Conservation (phyloP, 2,329 filamentous ascomycete genomes). For the Macrophomina pseudophaseolina region DNA sequence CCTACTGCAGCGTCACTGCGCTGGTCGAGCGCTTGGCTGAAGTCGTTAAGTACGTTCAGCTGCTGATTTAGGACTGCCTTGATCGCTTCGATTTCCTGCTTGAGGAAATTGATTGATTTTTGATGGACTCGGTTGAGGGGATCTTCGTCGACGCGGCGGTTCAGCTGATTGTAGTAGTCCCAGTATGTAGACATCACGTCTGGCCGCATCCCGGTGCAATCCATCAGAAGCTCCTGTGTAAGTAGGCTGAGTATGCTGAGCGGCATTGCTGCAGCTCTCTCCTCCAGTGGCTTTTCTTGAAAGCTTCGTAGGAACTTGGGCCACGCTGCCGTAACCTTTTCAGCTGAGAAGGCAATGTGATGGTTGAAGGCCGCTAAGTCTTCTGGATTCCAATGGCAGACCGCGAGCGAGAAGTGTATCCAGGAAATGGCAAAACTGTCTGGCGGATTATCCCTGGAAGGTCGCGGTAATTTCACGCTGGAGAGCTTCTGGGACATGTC, state of each 20-base stretch:
- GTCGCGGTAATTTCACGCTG: not conserved
- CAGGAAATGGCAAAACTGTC: conserved; percentile 15
- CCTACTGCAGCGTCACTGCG: not conserved
- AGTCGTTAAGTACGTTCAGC: conserved; percentile 14
- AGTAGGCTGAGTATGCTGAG: not conserved
- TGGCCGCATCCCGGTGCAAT: not conserved
- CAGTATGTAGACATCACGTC: conserved; percentile 6
- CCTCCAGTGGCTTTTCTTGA: not conserved
- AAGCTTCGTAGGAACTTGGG: conserved; percentile 9
- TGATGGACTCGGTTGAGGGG: conserved; percentile 19
- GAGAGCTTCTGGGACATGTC: conserved; percentile 4
- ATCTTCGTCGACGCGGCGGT: conserved; percentile 20
- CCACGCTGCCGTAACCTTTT: not conserved
- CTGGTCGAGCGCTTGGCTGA: conserved; percentile 2
- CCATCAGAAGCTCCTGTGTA: conserved; percentile 5
- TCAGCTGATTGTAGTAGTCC: conserved; percentile 14
- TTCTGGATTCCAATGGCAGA: conserved; percentile 9
- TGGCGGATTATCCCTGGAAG: not conserved
- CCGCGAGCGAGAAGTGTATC: conserved; percentile 14
- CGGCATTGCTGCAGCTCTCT: conserved; percentile 10
- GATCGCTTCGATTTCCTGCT: conserved; percentile 22
- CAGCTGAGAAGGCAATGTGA: not conserved
- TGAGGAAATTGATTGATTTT: conserved; percentile 12
- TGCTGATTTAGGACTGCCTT: conserved; percentile 10
- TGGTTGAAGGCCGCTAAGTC: not conserved